phyloP scores from a whole-genome alignment of 2,329 filamentous ascomycete genomes.

The Dothidotthia symphoricarpi region DNA sequence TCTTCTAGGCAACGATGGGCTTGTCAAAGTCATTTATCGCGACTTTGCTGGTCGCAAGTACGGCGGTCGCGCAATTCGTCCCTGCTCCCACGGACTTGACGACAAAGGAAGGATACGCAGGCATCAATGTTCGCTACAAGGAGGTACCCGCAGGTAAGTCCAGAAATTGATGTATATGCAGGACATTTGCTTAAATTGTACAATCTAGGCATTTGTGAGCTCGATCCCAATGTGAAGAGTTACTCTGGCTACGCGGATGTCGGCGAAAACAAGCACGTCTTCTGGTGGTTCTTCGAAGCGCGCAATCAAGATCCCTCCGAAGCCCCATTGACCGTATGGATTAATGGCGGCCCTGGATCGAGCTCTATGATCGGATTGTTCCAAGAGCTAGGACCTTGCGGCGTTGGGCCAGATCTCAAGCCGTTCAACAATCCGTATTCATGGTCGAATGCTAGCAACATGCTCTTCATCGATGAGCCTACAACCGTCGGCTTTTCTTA shows the following conservation, averaged over 20 bases:
- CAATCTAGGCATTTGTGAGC: conserved; percentile 53
- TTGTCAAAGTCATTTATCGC: conserved; percentile 10
- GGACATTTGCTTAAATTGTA: conserved; percentile 9
- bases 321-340: conserved; percentile 61
- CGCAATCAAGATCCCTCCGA: conserved; percentile 50
- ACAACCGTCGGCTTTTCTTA: conserved; percentile 61
- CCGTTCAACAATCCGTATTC: conserved; percentile 62
- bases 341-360: conserved; percentile 57
- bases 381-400: conserved; percentile 55
- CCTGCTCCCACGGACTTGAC: conserved; percentile 47
- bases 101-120: conserved; percentile 45
- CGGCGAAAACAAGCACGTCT: conserved; percentile 52
- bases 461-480: conserved; percentile 70
- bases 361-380: conserved; percentile 58
- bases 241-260: conserved; percentile 58
- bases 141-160: conserved; percentile 43
- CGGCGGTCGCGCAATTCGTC: conserved; percentile 45
- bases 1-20: conserved; percentile 8
- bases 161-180: no score
- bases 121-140: conserved; percentile 58
- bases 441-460: conserved; percentile 63
- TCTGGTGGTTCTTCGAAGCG: conserved; percentile 59
- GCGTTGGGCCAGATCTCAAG: conserved; percentile 46
- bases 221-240: conserved; percentile 56
- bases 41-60: conserved; percentile 20